Evolutionary conservation across 2,329 filamentous ascomycete genomes (phyloP).

Genomic region (Talaromyces sp.): DNA sequence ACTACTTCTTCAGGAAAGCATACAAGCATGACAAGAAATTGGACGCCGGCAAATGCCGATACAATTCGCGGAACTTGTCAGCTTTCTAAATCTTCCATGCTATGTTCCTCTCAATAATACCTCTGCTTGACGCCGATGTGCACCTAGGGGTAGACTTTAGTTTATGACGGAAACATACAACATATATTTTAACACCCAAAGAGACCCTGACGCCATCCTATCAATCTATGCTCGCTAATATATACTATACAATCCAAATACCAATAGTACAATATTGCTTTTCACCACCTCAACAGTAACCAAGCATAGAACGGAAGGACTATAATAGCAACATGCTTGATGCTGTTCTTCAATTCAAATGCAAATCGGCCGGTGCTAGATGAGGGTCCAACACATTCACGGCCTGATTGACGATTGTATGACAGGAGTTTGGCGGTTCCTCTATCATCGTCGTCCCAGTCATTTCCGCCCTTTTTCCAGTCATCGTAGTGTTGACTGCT

Average conservation of each 20-base stretch:
- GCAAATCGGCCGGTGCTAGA: slow-evolving; percentile 59
- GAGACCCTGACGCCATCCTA: not conserved
- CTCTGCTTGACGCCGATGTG: not conserved
- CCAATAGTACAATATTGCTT: not conserved
- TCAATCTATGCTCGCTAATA: slow-evolving; percentile 14
- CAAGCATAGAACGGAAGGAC: slow-evolving; percentile 64
- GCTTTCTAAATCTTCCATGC: not conserved
- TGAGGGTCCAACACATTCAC: slow-evolving; percentile 24
- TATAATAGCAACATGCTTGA: slow-evolving; percentile 57
- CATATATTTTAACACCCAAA: not conserved
- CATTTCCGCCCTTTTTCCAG: slow-evolving; percentile 2
- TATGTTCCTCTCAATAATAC: not conserved
- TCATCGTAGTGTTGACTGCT: slow-evolving; percentile 17
- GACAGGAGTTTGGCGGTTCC: slow-evolving; percentile 26
- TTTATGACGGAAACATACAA: not conserved
- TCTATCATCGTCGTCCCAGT: slow-evolving; percentile 26
- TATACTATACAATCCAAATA: not conserved
- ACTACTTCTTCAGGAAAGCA: not conserved
- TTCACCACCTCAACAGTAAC: slow-evolving; percentile 20
- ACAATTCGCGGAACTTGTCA: not conserved
- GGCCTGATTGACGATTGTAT: slow-evolving; percentile 8
- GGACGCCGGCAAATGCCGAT: not conserved
- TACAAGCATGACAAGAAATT: not conserved
- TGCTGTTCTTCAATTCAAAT: slow-evolving; percentile 51
- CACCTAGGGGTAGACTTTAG: too few species aligned